Evolutionary conservation across 495 filamentous ascomycete species (phyloP).

Genomic region (Penicillium dipodomyicola): DNA sequence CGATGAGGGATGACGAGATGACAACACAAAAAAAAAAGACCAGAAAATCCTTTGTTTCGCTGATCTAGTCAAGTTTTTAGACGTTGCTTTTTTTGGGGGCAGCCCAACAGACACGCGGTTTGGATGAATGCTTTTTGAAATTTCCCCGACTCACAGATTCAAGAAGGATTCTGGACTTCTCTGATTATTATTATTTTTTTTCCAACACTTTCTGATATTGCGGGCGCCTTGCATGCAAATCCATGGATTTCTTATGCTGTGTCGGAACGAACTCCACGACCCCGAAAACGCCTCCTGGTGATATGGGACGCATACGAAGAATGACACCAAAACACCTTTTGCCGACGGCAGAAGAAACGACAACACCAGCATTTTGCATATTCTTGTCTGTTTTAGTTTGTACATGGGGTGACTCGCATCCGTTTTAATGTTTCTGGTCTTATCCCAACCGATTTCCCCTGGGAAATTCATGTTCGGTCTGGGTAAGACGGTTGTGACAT

Average conservation of each 20-base stretch:
- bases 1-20: slow-evolving; percentile 58
- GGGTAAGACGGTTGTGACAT: slow-evolving; percentile 13
- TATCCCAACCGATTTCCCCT: slow-evolving; percentile 5
- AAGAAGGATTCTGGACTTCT: slow-evolving; percentile 14
- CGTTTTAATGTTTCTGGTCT: slow-evolving; percentile 34
- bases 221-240: slow-evolving; percentile 44
- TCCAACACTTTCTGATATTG: slow-evolving; percentile 27
- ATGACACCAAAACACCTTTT: slow-evolving; percentile 35
- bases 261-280: slow-evolving; percentile 23
- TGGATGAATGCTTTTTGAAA: slow-evolving; percentile 27
- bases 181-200: slow-evolving; percentile 28
- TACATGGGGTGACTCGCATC: slow-evolving; percentile 43
- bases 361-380: slow-evolving; percentile 47
- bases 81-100: slow-evolving; percentile 49
- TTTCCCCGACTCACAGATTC: slow-evolving; percentile 14
- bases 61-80: slow-evolving; percentile 51
- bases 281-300: slow-evolving; percentile 28
- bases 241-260: slow-evolving; percentile 32
- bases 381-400: slow-evolving; percentile 40
- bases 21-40: slow-evolving; percentile 43
- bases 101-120: slow-evolving; percentile 44
- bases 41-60: slow-evolving; percentile 43
- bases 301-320: slow-evolving; percentile 38
- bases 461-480: slow-evolving; percentile 15
- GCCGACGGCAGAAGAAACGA: slow-evolving; percentile 41